These are phyloP conservation scores for Tulasnella calospora DNA, from an alignment of 768 basidiomycete genomes.

Conservation along the genomic window DNA sequence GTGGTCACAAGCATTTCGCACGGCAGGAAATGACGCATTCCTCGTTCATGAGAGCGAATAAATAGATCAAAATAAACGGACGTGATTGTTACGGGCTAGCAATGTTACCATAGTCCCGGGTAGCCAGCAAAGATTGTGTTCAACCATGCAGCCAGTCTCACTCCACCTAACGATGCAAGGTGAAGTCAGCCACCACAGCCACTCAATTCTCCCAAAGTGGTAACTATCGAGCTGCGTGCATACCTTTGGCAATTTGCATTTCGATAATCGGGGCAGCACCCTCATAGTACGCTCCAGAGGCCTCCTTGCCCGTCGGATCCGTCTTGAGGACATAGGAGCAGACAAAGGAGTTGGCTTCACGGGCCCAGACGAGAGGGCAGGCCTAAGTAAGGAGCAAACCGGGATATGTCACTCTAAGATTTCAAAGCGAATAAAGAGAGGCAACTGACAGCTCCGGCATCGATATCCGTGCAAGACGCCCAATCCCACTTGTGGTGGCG, in stretches of 20 bases:
- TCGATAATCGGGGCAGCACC: conserved; percentile 16
- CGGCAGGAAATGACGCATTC: no score
- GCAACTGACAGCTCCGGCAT: neutral
- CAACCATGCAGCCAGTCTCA: conserved; percentile 26
- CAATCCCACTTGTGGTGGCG: neutral
- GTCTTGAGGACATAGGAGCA: conserved; percentile 19
- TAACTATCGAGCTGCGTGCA: neutral
- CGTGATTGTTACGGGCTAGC: neutral
- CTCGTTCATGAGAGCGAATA: neutral
- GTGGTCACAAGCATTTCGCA: neutral
- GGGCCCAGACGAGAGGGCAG: conserved; percentile 8
- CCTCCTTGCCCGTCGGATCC: neutral
- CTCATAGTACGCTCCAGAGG: conserved; percentile 7
- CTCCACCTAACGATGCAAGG: neutral
- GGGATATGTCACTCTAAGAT: neutral
- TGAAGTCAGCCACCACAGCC: neutral
- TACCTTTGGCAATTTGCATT: conserved; percentile 23
- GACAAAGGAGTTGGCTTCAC: conserved; percentile 13
- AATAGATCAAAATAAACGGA: neutral
- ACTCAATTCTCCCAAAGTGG: neutral
- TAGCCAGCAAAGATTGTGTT: conserved; percentile 24
- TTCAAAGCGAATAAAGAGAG: neutral
- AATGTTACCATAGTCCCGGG: neutral
- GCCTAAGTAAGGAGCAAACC: neutral
- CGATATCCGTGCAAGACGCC: conserved; percentile 14